phyloP scores from a whole-genome alignment of 1,139 yeast genomes.

The Candida gigantensis region DNA sequence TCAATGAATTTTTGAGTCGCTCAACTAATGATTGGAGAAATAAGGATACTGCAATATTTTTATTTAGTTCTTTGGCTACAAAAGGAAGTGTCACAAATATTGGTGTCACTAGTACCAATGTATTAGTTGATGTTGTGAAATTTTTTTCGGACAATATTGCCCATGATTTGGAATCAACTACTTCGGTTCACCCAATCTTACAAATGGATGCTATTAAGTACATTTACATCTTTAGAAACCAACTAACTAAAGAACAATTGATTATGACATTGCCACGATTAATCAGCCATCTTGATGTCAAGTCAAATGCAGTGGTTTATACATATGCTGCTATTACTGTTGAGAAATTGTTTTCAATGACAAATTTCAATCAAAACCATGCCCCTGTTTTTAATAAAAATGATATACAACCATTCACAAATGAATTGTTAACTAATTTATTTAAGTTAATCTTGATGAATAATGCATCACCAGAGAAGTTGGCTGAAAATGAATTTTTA shows the following conservation, averaged over 20 bases:
- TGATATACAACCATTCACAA: constrained; percentile 57
- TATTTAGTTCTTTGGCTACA: constrained; percentile 87
- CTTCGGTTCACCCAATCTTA: constrained; percentile 64
- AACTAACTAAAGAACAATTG: constrained; percentile 82
- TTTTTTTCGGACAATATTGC: constrained; percentile 84
- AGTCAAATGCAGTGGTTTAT: constrained; percentile 75
- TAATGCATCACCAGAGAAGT: constrained; percentile 74
- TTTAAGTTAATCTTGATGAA: constrained; percentile 65
- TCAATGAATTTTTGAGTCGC: constrained; percentile 61
- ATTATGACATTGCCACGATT: constrained; percentile 79
- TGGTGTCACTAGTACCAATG: constrained; percentile 88
- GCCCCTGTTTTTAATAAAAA: constrained; percentile 63
- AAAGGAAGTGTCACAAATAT: constrained; percentile 82
- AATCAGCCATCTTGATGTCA: constrained; percentile 58
- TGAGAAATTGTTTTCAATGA: constrained; percentile 81
- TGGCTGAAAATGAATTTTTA: constrained; percentile 92
- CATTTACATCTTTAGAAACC: constrained; percentile 87
- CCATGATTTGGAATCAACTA: constrained; percentile 62
- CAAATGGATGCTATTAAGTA: constrained; percentile 92
- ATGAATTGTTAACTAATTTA: constrained; percentile 60
- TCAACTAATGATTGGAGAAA: constrained; percentile 70
- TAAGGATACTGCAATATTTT: constrained; percentile 83
- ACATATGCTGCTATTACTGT: constrained; percentile 93
- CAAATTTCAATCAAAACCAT: constrained; percentile 51
- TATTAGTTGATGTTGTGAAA: constrained; percentile 79